Evolutionary conservation across 2,329 filamentous ascomycete species (phyloP).

Genomic region (Aspergillus sp.): DNA sequence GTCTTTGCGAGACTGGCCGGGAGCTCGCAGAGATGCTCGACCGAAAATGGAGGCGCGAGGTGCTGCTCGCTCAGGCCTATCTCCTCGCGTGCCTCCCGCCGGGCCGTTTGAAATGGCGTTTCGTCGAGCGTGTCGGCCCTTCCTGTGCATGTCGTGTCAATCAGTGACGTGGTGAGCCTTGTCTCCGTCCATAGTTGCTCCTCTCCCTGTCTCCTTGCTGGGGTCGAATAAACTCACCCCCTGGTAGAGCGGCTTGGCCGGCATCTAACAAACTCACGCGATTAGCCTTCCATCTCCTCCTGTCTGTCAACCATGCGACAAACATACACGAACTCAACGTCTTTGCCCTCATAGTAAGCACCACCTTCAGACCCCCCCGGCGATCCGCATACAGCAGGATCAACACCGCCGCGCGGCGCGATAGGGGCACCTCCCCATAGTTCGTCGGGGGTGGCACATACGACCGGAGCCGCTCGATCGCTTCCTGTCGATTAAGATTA

Average conservation of each 20-base stretch:
- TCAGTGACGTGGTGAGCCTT: background rate
- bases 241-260: constrained; percentile 81
- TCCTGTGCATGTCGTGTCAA: constrained; percentile 8
- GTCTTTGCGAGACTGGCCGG: constrained; percentile 67
- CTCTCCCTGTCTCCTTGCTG: background rate
- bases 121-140: constrained; percentile 49
- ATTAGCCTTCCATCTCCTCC: no score
- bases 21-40: constrained; percentile 80
- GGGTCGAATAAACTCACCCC: constrained; percentile 51
- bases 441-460: constrained; percentile 50
- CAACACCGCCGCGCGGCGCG: constrained; percentile 73
- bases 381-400: constrained; percentile 80
- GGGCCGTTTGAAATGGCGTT: constrained; percentile 65
- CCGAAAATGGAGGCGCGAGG: constrained; percentile 67
- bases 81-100: constrained; percentile 85
- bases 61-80: constrained; percentile 60
- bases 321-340: constrained; percentile 48
- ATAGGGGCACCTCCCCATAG: constrained; percentile 48
- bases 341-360: constrained; percentile 53
- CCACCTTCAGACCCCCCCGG: constrained; percentile 62
- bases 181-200: background rate
- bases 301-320: no score
- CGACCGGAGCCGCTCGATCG: constrained; percentile 47
- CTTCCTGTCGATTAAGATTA: constrained; percentile 35
- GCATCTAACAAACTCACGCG: constrained; percentile 45